phyloP scores from a whole-genome alignment of 2,329 filamentous ascomycete genomes.

The Diaporthe citrichinensis region DNA sequence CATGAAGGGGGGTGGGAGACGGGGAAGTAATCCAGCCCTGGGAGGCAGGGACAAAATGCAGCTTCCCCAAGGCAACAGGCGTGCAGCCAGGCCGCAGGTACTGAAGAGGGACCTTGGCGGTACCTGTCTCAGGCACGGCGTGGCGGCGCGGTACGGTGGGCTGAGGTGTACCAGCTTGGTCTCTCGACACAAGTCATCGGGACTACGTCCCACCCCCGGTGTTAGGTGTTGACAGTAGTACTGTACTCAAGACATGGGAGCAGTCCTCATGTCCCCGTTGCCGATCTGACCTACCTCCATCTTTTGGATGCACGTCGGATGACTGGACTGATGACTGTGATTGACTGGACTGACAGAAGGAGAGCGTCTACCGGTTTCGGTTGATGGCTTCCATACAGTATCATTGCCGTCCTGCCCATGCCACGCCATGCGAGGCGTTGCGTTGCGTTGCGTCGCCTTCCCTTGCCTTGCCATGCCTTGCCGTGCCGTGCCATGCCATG shows the following conservation, averaged over 20 bases:
- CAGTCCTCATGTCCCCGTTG: not conserved
- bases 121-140: not conserved
- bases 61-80: slow-evolving; percentile 9
- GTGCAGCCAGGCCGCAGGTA: not conserved
- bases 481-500: slow-evolving; percentile 3
- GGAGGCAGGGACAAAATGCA: slow-evolving; percentile 22
- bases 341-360: not conserved
- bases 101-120: not conserved
- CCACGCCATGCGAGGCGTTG: slow-evolving; percentile 14
- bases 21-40: slow-evolving; percentile 5
- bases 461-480: not conserved
- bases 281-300: slow-evolving; percentile 26
- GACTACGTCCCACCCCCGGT: not conserved
- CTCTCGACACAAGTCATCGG: not conserved
- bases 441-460: not conserved
- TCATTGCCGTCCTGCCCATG: not conserved
- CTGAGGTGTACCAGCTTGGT: not conserved
- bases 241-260: not conserved
- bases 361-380: slow-evolving; percentile 1
- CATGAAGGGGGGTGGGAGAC: not conserved
- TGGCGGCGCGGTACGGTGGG: too few relatives aligned
- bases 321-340: slow-evolving; percentile 19
- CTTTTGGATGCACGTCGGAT: not conserved
- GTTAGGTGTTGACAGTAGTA: not conserved
- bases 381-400: not conserved